Percentiles rank a stretch among this genome's conserved stretches.
Conservation (phyloP, 352 stramenopile species). For the Phytophthora hibernalis region DNA sequence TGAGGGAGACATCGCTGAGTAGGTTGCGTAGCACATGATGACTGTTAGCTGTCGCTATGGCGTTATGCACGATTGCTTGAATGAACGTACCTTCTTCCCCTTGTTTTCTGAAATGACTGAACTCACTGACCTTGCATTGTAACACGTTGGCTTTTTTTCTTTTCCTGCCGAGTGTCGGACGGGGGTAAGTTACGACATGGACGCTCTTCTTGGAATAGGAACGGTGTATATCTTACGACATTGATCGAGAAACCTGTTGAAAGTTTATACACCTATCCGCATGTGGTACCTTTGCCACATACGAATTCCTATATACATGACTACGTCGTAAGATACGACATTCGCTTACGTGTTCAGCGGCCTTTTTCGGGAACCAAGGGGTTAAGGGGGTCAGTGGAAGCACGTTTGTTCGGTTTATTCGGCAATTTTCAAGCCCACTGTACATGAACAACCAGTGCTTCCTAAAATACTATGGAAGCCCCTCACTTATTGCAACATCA, state of each 20-base stretch:
- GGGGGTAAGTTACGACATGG: constrained; percentile 14
- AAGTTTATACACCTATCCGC: constrained; percentile 13
- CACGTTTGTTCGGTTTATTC: too few relatives aligned
- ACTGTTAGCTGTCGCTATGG: not conserved
- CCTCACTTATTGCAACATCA: too few relatives aligned
- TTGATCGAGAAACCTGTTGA: constrained; percentile 10
- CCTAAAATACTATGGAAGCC: too few relatives aligned
- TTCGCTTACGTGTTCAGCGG: not conserved
- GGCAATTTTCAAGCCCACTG: too few relatives aligned
- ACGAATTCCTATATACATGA: constrained; percentile 1
- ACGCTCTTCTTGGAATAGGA: not conserved
- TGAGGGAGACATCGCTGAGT: not conserved
- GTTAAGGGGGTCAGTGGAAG: constrained; percentile 12
- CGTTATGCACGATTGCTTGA: not conserved
- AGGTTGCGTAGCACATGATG: not conserved
- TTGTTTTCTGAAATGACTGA: not conserved
- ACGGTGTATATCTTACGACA: constrained; percentile 15
- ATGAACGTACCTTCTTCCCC: not conserved
- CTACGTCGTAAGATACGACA: constrained; percentile 20
- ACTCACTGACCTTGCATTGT: too few relatives aligned
- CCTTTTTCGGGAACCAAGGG: constrained; percentile 12
- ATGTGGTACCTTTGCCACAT: not conserved
- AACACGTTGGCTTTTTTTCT: too few relatives aligned
- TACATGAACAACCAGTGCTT: too few relatives aligned
- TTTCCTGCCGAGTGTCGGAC: not conserved